A percentile compares a stretch with the other conserved stretches of the same genome.
Evolutionary conservation across 257 asterid genomes (phyloP).

Genomic region (Voacanga thouarsii): DNA sequence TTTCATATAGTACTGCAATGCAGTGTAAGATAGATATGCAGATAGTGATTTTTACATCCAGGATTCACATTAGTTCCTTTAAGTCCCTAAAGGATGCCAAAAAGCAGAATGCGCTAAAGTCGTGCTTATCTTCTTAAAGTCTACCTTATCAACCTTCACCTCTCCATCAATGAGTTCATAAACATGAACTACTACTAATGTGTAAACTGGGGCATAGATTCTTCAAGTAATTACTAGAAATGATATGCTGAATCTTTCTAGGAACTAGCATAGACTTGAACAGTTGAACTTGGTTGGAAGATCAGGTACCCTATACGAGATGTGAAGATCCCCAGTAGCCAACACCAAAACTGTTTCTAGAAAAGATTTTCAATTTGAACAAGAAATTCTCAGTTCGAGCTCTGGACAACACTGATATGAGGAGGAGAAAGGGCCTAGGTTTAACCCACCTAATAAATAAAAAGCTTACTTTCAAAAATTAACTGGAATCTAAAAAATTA

Average conservation of each 20-base stretch:
- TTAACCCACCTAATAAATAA: not conserved
- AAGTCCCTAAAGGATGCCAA: not conserved
- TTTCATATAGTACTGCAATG: not conserved
- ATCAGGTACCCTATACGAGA: constrained; percentile 68
- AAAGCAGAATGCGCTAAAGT: not conserved
- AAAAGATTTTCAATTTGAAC: not conserved
- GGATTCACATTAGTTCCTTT: not conserved
- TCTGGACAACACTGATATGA: not conserved
- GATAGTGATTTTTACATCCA: not conserved
- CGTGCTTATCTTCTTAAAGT: constrained; percentile 15
- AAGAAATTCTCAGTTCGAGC: not conserved
- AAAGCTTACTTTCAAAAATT: too few relatives aligned
- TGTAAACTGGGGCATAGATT: constrained; percentile 31
- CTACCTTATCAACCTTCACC: constrained; percentile 22
- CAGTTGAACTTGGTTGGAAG: constrained; percentile 31
- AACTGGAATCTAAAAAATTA: too few relatives aligned
- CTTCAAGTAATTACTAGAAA: constrained; percentile 49
- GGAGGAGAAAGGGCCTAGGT: not conserved
- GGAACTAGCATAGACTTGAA: constrained; percentile 28
- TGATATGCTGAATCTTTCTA: constrained; percentile 89
- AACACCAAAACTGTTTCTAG: constrained; percentile 23
- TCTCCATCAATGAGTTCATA: constrained; percentile 25
- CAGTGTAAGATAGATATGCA: not conserved
- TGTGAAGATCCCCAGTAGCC: constrained; percentile 31
- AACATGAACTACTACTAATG: constrained; percentile 22